Evolutionary conservation across 2,329 filamentous ascomycete genomes (phyloP).

Genomic region (Xylaria sp.): DNA sequence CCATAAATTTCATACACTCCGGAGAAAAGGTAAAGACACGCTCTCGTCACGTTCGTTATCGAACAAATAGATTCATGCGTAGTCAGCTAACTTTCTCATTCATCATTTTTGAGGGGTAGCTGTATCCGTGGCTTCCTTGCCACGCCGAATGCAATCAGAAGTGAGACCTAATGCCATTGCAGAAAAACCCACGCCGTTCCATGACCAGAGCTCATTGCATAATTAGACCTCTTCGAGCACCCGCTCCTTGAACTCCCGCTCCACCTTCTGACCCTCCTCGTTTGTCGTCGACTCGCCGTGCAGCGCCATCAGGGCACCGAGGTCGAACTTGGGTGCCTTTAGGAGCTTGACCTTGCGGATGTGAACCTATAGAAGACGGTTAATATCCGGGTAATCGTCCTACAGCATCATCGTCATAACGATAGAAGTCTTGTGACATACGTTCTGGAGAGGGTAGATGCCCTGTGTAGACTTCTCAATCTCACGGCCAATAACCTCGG

Average conservation of each 20-base stretch:
- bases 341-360: slow-evolving; percentile 99
- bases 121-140: slow-evolving; percentile 55
- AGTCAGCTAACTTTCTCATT: slow-evolving; percentile 54
- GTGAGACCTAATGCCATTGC: slow-evolving; percentile 60
- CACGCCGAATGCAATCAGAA: slow-evolving; percentile 62
- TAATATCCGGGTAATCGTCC: slow-evolving; percentile 48
- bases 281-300: slow-evolving; percentile 98
- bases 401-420: neutral
- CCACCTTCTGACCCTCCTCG: slow-evolving; percentile 97
- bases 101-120: slow-evolving; percentile 50
- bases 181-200: slow-evolving; percentile 60
- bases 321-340: slow-evolving; percentile 98
- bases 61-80: slow-evolving; percentile 37
- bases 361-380: slow-evolving; percentile 78
- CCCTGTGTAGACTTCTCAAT: slow-evolving; percentile 99
- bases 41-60: slow-evolving; percentile 34
- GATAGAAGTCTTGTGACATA: slow-evolving; percentile 60
- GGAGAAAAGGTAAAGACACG: neutral
- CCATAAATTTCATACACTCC: slow-evolving; percentile 1
- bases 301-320: slow-evolving; percentile 93
- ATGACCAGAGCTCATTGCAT: slow-evolving; percentile 53
- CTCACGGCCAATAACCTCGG: slow-evolving; percentile 98
- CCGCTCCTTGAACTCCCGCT: slow-evolving; percentile 99
- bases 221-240: slow-evolving; percentile 93
- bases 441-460: slow-evolving; percentile 99